A percentile compares a stretch with the other conserved stretches of the same genome.
These are phyloP conservation scores for Amphirosellinia nigrospora DNA, from an alignment of 495 filamentous ascomycete genomes.

Conservation along the genomic window DNA sequence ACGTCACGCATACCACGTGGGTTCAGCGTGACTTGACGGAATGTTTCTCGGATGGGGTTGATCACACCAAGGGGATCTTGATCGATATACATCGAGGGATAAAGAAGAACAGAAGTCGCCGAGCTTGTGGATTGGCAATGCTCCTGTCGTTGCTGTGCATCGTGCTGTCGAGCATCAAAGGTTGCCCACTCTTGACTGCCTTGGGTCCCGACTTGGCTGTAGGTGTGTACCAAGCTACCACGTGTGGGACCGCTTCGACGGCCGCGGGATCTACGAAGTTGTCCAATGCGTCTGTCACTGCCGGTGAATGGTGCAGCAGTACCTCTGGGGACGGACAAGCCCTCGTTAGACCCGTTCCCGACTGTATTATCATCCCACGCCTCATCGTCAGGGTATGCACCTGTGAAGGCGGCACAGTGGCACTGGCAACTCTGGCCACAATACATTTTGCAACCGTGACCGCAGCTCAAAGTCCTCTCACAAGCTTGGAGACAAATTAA, in stretches of 20 bases:
- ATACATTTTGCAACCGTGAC: constrained; percentile 58
- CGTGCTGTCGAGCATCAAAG: constrained; percentile 32
- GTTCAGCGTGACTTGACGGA: constrained; percentile 31
- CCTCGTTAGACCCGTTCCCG: not conserved
- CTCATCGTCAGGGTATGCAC: constrained; percentile 35
- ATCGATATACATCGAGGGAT: not conserved
- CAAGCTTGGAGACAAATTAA: constrained; percentile 73
- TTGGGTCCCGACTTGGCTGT: not conserved
- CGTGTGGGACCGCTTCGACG: not conserved
- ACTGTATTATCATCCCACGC: constrained; percentile 12
- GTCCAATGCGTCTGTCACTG: constrained; percentile 16
- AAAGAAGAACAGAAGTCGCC: not conserved
- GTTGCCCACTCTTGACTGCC: constrained; percentile 18
- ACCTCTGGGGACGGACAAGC: not conserved
- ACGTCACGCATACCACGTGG: constrained; percentile 27
- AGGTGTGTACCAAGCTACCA: not conserved
- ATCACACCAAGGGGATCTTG: not conserved
- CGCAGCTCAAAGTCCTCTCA: constrained; percentile 61
- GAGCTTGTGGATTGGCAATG: not conserved
- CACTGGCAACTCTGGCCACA: constrained; percentile 52
- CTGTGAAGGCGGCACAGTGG: constrained; percentile 39
- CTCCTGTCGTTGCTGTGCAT: constrained; percentile 21
- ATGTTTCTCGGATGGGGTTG: constrained; percentile 32
- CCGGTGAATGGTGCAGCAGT: constrained; percentile 26
- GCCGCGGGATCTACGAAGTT: not conserved